A percentile compares a stretch with the other conserved stretches of the same genome.
These are phyloP conservation scores for Avicennia marina DNA, from an alignment of 257 asterid genomes.

Conservation along the genomic window DNA sequence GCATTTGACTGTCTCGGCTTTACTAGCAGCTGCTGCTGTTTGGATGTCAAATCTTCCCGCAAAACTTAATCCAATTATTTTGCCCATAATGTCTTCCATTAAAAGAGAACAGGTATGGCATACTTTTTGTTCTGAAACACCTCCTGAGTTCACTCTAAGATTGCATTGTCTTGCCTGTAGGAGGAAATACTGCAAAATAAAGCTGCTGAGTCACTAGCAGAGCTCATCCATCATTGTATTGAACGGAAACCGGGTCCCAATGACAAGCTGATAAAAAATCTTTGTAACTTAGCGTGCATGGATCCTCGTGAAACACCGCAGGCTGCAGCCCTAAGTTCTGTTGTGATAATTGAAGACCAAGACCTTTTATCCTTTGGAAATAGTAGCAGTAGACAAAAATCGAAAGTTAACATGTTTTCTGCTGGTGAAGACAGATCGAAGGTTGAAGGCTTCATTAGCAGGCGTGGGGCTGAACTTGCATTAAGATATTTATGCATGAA, in stretches of 20 bases:
- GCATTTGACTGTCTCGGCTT: slow-evolving; percentile 88
- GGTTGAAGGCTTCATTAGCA: slow-evolving; percentile 85
- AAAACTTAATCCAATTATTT: slow-evolving; percentile 81
- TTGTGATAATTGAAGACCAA: slow-evolving; percentile 84
- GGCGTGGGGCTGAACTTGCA: slow-evolving; percentile 97
- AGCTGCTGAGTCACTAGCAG: slow-evolving; percentile 96
- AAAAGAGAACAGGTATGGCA: slow-evolving; percentile 79
- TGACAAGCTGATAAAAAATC: slow-evolving; percentile 85
- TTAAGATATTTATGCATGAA: slow-evolving; percentile 79
- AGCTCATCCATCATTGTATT: slow-evolving; percentile 78
- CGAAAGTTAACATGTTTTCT: slow-evolving; percentile 61
- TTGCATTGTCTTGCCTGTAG: slow-evolving; percentile 42
- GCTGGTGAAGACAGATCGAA: slow-evolving; percentile 85
- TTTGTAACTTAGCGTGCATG: slow-evolving; percentile 78
- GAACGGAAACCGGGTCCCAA: slow-evolving; percentile 94
- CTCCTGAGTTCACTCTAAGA: slow-evolving; percentile 18
- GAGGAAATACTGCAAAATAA: slow-evolving; percentile 92
- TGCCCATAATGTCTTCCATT: slow-evolving; percentile 92
- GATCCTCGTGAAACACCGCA: slow-evolving; percentile 98
- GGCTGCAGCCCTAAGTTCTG: slow-evolving; percentile 77
- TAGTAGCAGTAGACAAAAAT: slow-evolving; percentile 47
- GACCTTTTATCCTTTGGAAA: slow-evolving; percentile 77
- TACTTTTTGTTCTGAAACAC: slow-evolving; percentile 6
- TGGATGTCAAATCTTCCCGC: slow-evolving; percentile 97
- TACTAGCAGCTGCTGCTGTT: slow-evolving; percentile 90